Base-by-base conservation (phyloP, 2,329 filamentous ascomycete species). In the Fusarium algeriense region DNA sequence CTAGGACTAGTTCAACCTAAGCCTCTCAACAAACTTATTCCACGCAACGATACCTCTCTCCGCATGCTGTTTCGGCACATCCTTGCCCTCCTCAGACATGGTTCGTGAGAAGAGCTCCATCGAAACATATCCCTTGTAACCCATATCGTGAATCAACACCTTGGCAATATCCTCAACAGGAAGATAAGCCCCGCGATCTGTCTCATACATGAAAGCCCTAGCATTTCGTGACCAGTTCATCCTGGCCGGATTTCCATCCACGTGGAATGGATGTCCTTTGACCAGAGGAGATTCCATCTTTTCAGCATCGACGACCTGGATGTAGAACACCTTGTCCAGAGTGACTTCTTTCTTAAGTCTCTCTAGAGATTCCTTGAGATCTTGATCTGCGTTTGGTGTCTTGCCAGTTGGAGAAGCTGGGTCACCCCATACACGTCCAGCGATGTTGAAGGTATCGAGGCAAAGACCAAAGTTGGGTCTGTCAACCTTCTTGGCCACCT, bases 161-260 rank as follows among this genome's bases (percentile, higher is more conserved):
- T 38, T 65, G 2, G 60, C 44, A 30, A 65, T 59, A 8, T 32
- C 30, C 6, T 65, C 62, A 6, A 65, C 62, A 0, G 62, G 62
- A 3, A 65, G 38, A 19, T 65, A 65, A 2, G 60, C 62, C 0
- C 62, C 50, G 3, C 60, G 26, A 0, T 59, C 60, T 1, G 45
- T 37, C 30, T 65, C 62, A 1, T 65, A 65, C 50, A 65, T 65
- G 4, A 58, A 65, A 4, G 60, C 44, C 13, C 62, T 40, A 0
- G 62, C 62, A 45, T 65, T 65, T 4, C 62, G 37, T 2, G 62
- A 65, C 62, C 62, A 65, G 15, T 65, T 65, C 62, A 65, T 65
- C 3, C 62, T 44, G 4, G 62, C 23, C 0, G 62, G 60, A 4
- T 59, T 65, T 23, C 60, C 62, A 15, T 65, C 60, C 1, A 50